Evolutionary conservation across 2,329 filamentous ascomycete genomes (phyloP).

Genomic region (Gyromitra esculenta): DNA sequence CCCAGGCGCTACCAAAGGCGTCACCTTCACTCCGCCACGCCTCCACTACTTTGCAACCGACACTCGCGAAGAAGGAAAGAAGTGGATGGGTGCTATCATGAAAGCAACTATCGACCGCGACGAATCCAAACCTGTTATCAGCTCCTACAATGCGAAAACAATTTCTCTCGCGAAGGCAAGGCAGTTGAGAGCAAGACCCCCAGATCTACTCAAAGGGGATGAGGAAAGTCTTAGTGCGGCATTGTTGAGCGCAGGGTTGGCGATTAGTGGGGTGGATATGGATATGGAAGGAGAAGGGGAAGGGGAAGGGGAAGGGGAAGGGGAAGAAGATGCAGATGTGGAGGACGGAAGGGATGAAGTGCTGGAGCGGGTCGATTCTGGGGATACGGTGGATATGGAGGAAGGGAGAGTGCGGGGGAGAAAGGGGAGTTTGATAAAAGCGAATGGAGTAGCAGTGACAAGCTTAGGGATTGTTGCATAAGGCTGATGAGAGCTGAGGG

Average conservation of each 20-base stretch:
- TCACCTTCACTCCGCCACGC: conserved; percentile 96
- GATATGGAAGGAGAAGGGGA: conserved; percentile 14
- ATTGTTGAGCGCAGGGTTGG: conserved; percentile 46
- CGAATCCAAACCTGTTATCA: conserved; percentile 78
- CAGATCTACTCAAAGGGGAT: conserved; percentile 62
- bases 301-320: conserved; percentile 15
- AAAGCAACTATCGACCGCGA: conserved; percentile 98
- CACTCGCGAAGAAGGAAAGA: conserved; percentile 82
- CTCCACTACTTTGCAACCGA: conserved; percentile 98
- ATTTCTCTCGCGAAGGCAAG: conserved; percentile 90
- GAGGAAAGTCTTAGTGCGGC: conserved; percentile 27
- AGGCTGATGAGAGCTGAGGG: conserved; percentile 17
- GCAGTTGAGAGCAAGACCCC: conserved; percentile 86
- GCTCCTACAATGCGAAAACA: conserved; percentile 96
- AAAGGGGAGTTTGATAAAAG: conserved; percentile 6
- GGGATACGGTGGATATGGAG: conserved; percentile 10
- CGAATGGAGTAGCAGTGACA: conserved; percentile 19
- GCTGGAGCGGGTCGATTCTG: conserved; percentile 21
- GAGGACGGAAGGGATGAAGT: conserved; percentile 44
- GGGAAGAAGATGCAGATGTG: conserved; percentile 49
- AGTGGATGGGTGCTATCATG: conserved; percentile 99
- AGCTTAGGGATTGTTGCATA: conserved; percentile 41
- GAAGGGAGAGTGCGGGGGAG: background rate
- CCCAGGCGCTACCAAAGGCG: conserved; percentile 83
- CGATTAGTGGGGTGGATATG: conserved; percentile 48